Base-by-base conservation (phyloP, 31 red algal genomes). In the Asparagopsis taxiformis region DNA sequence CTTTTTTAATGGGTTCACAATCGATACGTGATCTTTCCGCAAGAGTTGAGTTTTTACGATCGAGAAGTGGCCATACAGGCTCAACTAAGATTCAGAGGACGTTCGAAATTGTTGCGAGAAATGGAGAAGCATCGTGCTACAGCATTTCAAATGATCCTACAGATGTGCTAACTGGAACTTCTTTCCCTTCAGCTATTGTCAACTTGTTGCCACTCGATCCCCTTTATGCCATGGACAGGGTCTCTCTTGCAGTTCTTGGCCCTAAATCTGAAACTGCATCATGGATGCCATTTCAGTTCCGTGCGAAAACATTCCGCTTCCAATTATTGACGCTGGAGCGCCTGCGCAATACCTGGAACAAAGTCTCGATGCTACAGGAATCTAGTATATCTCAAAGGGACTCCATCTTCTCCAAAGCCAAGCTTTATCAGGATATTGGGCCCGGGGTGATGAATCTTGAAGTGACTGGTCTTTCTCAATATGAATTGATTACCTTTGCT, bases 221-320 rank as follows among this genome's bases (percentile, higher is more conserved):
- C 37, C 10, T 76, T 2, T 76, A 62, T 63, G 72, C 72, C 1
- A 60, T 76, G 56, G 72, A 76, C 37, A 26, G 68, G 55, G 17
- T 56, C 29, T 52, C 68, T 49, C 53, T 34, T 5, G 35, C 36
- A 3, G 39, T 54, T 3, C 35, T 36, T 21, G 15, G 5, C 0
- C 20, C 5, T 6, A 20, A 11, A 5, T 29, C 1, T 1, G 7
- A 17, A 2, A 8, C 19, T 1, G 35, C 51, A 22, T 31, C 28
- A 3, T 25, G 0, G 15, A 24, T 11, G 48, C 51, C 33, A 17
- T 23, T 57, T 20, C 25, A 34, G 31, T 11, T 4, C 4, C 51
- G 52, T 25, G 68, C 68, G 15, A 58, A 34, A 24, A 19, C 39
- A 13, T 58, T 72, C 41, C 51, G 68, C 28, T 25, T 28, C 1